Evolutionary conservation across 306 rosid species (phyloP).

Genomic region (Glycyrrhiza uralensis): DNA sequence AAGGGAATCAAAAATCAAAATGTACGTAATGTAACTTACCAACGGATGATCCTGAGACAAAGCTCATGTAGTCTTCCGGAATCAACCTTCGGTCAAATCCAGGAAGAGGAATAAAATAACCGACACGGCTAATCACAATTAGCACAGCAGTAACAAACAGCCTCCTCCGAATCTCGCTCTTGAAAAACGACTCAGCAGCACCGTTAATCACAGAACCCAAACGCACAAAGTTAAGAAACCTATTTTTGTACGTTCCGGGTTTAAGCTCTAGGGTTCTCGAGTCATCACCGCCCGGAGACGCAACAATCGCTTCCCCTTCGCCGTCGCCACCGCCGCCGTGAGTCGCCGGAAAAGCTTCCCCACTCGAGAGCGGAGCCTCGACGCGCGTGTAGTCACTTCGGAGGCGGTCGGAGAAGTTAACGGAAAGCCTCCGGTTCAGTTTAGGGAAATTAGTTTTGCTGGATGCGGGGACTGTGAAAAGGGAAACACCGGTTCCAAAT

Average conservation of each 20-base stretch:
- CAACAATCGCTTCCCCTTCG: slow-evolving; percentile 28
- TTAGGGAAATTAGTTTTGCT: slow-evolving; percentile 27
- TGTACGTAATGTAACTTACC: slow-evolving; percentile 45
- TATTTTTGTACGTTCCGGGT: slow-evolving; percentile 50
- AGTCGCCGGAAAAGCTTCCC: slow-evolving; percentile 32
- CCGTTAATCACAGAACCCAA: slow-evolving; percentile 71
- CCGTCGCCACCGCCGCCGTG: slow-evolving; percentile 14
- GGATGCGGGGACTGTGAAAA: slow-evolving; percentile 16
- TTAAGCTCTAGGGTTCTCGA: not conserved
- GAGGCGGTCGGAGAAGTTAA: slow-evolving; percentile 41
- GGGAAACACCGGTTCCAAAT: slow-evolving; percentile 26
- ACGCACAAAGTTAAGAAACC: slow-evolving; percentile 73
- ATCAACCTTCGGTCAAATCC: slow-evolving; percentile 96
- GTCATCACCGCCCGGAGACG: slow-evolving; percentile 1
- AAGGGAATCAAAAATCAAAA: not conserved
- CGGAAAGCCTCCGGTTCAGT: slow-evolving; percentile 32
- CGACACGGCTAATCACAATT: slow-evolving; percentile 82
- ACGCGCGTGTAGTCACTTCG: slow-evolving; percentile 38
- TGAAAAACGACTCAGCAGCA: slow-evolving; percentile 88
- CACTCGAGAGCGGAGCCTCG: slow-evolving; percentile 38
- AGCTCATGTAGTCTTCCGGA: slow-evolving; percentile 86
- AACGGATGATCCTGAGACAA: slow-evolving; percentile 85
- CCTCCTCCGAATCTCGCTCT: slow-evolving; percentile 91
- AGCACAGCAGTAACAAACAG: slow-evolving; percentile 78
- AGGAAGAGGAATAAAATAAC: slow-evolving; percentile 94